Evolutionary conservation across 1,139 yeast genomes (phyloP), one percentile per base, ranked within the genome.

Genomic region (Saccharomyces hybrid): DNA sequence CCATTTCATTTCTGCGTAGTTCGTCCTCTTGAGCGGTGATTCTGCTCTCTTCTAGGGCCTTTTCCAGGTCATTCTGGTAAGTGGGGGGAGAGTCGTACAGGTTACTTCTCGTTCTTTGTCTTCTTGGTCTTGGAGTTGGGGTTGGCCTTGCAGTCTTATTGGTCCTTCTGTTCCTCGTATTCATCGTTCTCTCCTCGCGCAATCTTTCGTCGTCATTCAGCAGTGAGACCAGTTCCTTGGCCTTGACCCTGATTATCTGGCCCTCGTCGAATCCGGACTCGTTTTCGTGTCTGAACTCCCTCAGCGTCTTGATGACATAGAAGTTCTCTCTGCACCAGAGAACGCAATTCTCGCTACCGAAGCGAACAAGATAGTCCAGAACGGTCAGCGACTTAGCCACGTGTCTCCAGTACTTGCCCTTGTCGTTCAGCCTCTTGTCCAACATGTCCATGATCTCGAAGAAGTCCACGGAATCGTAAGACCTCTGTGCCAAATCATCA

Each of bases 321-420:
- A 93, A 72, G 68, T 93, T 93, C 69, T 90, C 96, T 69, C 85
- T 86, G 56, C 95, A 85, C 99, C 99, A 93, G 52, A 85, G 76
- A 7, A 93, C 96, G 65, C 95, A 95, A 64, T 88, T 87, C 62
- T 93, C 97, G 28, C 93, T 81, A 26, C 98, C 99, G 60, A 79
- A 81, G 62, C 95, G 82, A 26, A 93, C 90, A 60, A 93, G 77
- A 71, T 85, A 93, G 66, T 93, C 98, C 64, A 93, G 77, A 13
- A 93, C 86, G 1, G 96, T 88, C 62, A 93, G 77, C 1, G 95
- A 83, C 71, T 93, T 95, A 60, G 95, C 93, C 48, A 93, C 93
- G 71, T 93, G 99, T 61, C 97, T 82, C 99, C 99, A 93, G 73
- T 93, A 88, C 71, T 91, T 93, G 57, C 99, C 99, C 75, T 91